Base-by-base conservation (phyloP, 208 protist species). In the Leishmania lainsoni region DNA sequence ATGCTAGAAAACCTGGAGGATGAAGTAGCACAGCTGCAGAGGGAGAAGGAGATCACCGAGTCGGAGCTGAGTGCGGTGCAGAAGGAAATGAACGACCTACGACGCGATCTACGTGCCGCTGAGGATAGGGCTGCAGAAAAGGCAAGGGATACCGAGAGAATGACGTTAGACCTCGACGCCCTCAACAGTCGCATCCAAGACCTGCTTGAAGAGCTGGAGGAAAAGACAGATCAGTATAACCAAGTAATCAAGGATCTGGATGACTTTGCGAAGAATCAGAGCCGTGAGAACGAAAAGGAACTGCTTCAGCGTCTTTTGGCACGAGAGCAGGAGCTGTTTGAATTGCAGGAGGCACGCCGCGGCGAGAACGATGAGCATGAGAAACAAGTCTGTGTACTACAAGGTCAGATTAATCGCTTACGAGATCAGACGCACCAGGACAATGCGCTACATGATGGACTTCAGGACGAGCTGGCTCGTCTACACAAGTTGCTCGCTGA, bases 171-270 rank as follows among this genome's bases (percentile, higher is more conserved):
- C 17, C 75, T 92, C 22, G 87, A 89, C 39, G 70, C 70, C 0
- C 65, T 95, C 42, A 90, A 91, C 69, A 75, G 42, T 49, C 87
- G 83, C 26, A 86, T 87, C 39, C 83, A 89, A 22, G 87, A 90
- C 39, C 83, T 95, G 0, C 59, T 95, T 4, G 83, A 85, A 39
- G 92, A 95, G 75, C 84, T 95, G 26, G 32, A 78, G 66, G 86
- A 85, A n/a, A 92, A 93, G 84, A 89, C 87, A 14, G 86, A 87
- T 16, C 83, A 92, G 76, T 89, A 93, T 80, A 87, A 87, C 69
- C 83, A 93, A 51, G 86, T 93, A 4, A 92, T 95, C 73, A 83
- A 88, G 9, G 89, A 95, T 29, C 81, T 95, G 5, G 89, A 95
- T 48, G 92, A 92, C 22, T 92, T 93, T 70, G 88, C 84, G 3